phyloP scores from a whole-genome alignment of 2,329 filamentous ascomycete genomes.

The Scytalidium sp. region DNA sequence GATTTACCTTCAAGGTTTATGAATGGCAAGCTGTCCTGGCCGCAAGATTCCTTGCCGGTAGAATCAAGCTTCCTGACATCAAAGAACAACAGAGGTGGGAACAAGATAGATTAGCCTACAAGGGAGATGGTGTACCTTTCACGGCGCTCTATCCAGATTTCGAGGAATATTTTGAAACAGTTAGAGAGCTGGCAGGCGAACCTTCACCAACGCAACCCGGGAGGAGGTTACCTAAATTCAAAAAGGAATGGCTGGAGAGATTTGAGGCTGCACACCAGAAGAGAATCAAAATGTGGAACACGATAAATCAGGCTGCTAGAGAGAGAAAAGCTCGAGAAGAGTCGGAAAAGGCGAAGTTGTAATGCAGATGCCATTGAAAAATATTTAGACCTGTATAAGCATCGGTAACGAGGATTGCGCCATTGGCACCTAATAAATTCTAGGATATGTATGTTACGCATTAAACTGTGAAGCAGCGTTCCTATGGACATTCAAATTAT shows the following conservation, averaged over 20 bases:
- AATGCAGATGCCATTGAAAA: too few species aligned
- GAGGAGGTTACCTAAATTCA: constrained; percentile 38
- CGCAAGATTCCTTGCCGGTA: constrained; percentile 53
- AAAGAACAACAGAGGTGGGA: constrained; percentile 55
- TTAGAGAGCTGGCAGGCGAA: constrained; percentile 45
- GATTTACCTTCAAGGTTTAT: constrained; percentile 63
- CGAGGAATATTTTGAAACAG: constrained; percentile 57
- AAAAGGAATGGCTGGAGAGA: constrained; percentile 41
- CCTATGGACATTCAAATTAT: too few species aligned
- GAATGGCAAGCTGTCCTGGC: constrained; percentile 64
- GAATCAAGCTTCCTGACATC: constrained; percentile 43
- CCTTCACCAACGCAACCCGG: constrained; percentile 13
- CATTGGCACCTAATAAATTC: too few species aligned
- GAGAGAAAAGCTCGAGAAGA: constrained; percentile 8
- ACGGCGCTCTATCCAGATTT: constrained; percentile 53
- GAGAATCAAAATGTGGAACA: constrained; percentile 56
- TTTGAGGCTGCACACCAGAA: constrained; percentile 54
- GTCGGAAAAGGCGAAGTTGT: neutral
- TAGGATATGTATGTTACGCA: too few species aligned
- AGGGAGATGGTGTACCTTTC: constrained; percentile 53
- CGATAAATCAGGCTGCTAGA: constrained; percentile 41
- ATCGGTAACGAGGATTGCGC: too few species aligned
- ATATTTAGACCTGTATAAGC: too few species aligned
- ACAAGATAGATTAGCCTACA: constrained; percentile 42
- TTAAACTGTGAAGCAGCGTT: too few species aligned